phyloP scores from a whole-genome alignment of 257 asterid genomes.

The Verbascum thapsus region DNA sequence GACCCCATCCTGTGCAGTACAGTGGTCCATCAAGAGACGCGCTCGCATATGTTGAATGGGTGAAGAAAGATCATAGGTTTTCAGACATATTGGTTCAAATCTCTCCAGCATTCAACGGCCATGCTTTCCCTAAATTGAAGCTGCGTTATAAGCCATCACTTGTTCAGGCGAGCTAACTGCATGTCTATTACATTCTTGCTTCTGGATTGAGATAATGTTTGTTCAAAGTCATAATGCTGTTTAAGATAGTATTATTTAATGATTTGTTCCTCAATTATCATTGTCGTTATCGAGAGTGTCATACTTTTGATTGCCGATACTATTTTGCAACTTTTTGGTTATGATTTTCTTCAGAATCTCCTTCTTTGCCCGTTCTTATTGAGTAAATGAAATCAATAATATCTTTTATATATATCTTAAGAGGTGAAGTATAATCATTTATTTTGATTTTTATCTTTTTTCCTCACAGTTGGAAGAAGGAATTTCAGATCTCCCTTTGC shows the following conservation, averaged over 20 bases:
- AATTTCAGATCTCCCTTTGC: conserved; percentile 86
- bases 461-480: conserved; percentile 72
- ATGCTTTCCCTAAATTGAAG: conserved; percentile 88
- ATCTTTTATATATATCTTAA: conserved; percentile 3
- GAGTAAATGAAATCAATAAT: neutral
- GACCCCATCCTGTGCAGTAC: conserved; percentile 65
- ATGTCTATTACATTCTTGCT: conserved; percentile 1
- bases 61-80: conserved; percentile 75
- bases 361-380: neutral
- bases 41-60: conserved; percentile 77
- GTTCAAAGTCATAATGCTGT: neutral
- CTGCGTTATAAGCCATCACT: conserved; percentile 96
- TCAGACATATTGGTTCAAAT: conserved; percentile 78
- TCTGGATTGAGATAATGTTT: conserved; percentile 11
- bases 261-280: too few relatives aligned
- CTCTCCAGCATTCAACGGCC: conserved; percentile 70
- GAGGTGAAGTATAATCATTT: neutral
- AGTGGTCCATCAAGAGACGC: conserved; percentile 94
- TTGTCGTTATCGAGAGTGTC: too few relatives aligned
- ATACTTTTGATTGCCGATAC: too few relatives aligned
- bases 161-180: conserved; percentile 85
- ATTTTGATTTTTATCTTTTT: conserved; percentile 16
- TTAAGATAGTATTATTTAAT: too few relatives aligned
- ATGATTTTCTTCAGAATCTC: too few relatives aligned
- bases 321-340: too few relatives aligned